Conservation (phyloP, 2,329 filamentous ascomycete species). For the Nemania bipapillata region DNA sequence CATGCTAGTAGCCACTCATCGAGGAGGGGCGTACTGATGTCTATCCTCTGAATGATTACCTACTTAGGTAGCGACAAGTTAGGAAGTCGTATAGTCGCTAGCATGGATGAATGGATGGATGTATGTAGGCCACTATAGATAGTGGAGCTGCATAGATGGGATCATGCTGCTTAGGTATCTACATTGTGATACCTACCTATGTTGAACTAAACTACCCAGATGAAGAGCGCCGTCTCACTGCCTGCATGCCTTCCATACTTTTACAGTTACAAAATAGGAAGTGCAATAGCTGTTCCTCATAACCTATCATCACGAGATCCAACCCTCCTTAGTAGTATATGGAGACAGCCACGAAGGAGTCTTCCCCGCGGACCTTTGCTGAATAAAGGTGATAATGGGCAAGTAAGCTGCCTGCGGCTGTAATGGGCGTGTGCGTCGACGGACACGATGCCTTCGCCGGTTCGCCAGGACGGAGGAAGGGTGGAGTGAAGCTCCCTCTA, state of each 20-base stretch:
- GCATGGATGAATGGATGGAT: background rate
- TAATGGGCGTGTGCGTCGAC: background rate
- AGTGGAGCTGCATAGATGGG: background rate
- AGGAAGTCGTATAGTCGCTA: background rate
- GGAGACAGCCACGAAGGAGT: slow-evolving; percentile 8
- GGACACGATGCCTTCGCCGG: slow-evolving; percentile 11
- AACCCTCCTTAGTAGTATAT: slow-evolving; percentile 21
- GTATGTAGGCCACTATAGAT: background rate
- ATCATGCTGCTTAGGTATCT: background rate
- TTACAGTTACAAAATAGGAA: slow-evolving; percentile 6
- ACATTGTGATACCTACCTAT: no score
- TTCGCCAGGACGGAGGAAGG: background rate
- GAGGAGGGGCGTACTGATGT: background rate
- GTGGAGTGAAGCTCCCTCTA: background rate
- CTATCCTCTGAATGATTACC: background rate
- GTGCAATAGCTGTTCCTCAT: background rate
- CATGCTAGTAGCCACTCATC: slow-evolving; percentile 8
- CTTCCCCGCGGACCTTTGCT: background rate
- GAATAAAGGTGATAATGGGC: slow-evolving; percentile 1
- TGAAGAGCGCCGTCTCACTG: slow-evolving; percentile 7
- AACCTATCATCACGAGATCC: slow-evolving; percentile 20
- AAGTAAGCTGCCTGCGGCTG: slow-evolving; percentile 5
- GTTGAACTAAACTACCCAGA: background rate
- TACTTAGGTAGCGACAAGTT: background rate
- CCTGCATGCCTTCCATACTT: slow-evolving; percentile 20